phyloP scores from a whole-genome alignment of 108 stramenopile genomes.

The Pseudonitzschia delicatissima region DNA sequence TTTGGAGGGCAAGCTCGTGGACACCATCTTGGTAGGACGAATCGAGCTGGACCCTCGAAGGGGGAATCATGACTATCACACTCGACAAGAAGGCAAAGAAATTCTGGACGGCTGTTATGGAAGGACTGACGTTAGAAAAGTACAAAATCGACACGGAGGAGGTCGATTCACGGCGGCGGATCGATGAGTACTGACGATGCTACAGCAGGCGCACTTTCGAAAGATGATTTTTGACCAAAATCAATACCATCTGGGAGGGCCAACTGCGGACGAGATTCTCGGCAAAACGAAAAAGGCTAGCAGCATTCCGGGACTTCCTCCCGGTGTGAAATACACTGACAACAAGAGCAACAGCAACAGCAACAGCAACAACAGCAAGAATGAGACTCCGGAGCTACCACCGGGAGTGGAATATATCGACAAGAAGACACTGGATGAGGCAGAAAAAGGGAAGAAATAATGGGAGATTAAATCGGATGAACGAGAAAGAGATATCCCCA shows the following conservation, averaged over 20 bases:
- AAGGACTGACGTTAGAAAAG: background rate
- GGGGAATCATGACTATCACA: conserved; percentile 50
- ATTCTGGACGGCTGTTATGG: conserved; percentile 65
- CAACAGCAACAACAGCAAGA: conserved; percentile 39
- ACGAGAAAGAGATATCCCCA: too few relatives aligned
- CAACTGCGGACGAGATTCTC: conserved; percentile 55
- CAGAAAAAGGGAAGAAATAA: conserved; percentile 13
- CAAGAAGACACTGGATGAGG: conserved; percentile 47
- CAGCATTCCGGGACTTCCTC: conserved; percentile 18
- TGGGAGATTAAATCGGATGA: too few relatives aligned
- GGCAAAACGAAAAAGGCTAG: conserved; percentile 20
- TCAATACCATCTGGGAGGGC: conserved; percentile 59
- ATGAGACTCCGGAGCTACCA: conserved; percentile 35
- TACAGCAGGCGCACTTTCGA: conserved; percentile 74
- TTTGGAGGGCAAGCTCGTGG: conserved; percentile 57
- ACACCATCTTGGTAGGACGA: conserved; percentile 57
- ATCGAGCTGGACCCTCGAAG: conserved; percentile 79
- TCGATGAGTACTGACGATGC: conserved; percentile 44
- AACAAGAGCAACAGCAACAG: background rate
- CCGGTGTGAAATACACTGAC: conserved; percentile 77
- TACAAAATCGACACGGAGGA: conserved; percentile 64
- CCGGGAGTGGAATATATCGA: conserved; percentile 77
- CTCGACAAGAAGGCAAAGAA: conserved; percentile 66
- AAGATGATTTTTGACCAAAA: conserved; percentile 81
- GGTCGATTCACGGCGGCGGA: conserved; percentile 75